Evolutionary conservation across 2,329 filamentous ascomycete species (phyloP).

Genomic region (Trichoderma sp.): DNA sequence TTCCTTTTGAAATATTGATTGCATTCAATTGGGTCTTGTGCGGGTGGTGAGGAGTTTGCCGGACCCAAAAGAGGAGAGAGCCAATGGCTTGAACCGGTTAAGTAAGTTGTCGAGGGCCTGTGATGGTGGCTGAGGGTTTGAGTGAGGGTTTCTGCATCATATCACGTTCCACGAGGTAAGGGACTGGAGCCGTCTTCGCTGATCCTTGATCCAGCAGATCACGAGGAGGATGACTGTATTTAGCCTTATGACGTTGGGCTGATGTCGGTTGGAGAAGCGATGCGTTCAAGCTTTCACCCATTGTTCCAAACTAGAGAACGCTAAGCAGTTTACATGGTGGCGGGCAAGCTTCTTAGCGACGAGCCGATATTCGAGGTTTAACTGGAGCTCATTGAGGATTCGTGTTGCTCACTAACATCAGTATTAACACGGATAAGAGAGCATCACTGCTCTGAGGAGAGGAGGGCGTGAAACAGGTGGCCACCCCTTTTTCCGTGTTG

Average conservation of each 20-base stretch:
- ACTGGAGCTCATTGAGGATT: neutral
- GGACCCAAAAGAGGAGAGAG: neutral
- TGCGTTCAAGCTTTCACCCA: neutral
- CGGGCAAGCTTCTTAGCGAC: neutral
- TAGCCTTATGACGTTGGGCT: slow-evolving; percentile 34
- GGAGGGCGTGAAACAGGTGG: neutral
- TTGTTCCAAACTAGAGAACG: neutral
- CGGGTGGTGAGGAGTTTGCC: neutral
- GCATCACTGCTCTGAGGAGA: neutral
- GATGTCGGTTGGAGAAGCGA: slow-evolving; percentile 23
- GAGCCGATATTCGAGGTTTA: neutral
- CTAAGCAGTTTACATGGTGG: neutral
- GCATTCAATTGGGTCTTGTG: neutral
- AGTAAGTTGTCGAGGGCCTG: neutral
- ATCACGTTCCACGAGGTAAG: slow-evolving; percentile 12
- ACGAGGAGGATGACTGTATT: slow-evolving; percentile 14
- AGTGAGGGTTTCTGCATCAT: neutral
- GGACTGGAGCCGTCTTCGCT: slow-evolving; percentile 3
- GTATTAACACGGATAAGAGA: neutral
- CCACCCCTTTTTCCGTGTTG: neutral
- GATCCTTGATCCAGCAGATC: slow-evolving; percentile 6
- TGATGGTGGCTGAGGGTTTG: neutral
- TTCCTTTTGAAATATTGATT: neutral
- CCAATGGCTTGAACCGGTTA: neutral
- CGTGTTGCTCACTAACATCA: neutral